phyloP scores from a whole-genome alignment of 257 asterid species.

The Scutellaria barbata region DNA sequence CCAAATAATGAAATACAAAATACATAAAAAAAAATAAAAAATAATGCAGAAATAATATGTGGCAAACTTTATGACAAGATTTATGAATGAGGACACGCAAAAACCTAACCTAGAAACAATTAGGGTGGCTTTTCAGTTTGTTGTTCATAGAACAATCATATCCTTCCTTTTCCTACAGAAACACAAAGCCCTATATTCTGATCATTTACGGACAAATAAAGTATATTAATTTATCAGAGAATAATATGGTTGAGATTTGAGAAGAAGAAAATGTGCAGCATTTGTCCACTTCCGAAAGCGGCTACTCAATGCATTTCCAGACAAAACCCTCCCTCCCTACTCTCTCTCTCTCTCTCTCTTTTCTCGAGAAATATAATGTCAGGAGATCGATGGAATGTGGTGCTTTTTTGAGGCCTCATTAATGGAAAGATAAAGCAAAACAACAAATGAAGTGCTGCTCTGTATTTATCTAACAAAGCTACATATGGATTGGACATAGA shows the following conservation, averaged over 20 bases:
- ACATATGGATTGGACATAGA: too few relatives aligned
- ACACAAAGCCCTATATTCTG: constrained; percentile 27
- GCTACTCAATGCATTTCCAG: constrained; percentile 48
- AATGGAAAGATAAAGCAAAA: too few relatives aligned
- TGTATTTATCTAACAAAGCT: too few relatives aligned
- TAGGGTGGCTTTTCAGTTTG: neutral
- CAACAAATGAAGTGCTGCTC: too few relatives aligned
- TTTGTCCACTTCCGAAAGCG: constrained; percentile 66
- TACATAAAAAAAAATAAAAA: too few relatives aligned
- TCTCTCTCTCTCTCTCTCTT: constrained; percentile 15
- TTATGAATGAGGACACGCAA: neutral
- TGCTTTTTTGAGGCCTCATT: too few relatives aligned
- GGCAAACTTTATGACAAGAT: too few relatives aligned
- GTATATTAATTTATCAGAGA: neutral
- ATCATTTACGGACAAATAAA: constrained; percentile 6
- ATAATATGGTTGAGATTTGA: neutral
- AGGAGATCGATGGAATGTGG: too few relatives aligned
- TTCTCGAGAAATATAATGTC: too few relatives aligned
- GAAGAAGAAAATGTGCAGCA: constrained; percentile 31
- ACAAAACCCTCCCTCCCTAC: constrained; percentile 42
- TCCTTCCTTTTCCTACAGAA: constrained; percentile 32
- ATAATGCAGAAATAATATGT: too few relatives aligned
- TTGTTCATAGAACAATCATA: constrained; percentile 29
- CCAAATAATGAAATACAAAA: too few relatives aligned
- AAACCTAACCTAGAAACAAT: constrained; percentile 17